Evolutionary conservation across 495 filamentous ascomycete species (phyloP).

Genomic region (Eremomyces bilateralis): DNA sequence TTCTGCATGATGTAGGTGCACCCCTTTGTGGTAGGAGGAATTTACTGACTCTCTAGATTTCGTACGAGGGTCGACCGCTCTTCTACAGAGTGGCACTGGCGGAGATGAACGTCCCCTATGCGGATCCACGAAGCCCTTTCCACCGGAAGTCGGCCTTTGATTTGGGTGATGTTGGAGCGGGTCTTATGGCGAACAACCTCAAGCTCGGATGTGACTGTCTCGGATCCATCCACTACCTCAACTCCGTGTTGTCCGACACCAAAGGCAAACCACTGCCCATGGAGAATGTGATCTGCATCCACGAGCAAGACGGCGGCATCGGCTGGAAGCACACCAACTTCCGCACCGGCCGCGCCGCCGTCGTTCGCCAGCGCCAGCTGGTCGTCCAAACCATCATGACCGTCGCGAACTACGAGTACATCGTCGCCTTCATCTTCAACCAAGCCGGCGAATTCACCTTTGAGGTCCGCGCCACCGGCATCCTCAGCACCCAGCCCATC

Average conservation of each 20-base stretch:
- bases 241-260: conserved; percentile 28
- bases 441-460: conserved; percentile 61
- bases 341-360: conserved; percentile 42
- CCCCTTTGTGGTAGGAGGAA: background rate
- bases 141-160: conserved; percentile 66
- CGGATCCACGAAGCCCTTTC: conserved; percentile 46
- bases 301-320: conserved; percentile 54
- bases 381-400: conserved; percentile 45
- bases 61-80: conserved; percentile 42
- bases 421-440: conserved; percentile 69
- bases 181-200: conserved; percentile 55
- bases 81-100: conserved; percentile 47
- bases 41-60: conserved; percentile 15
- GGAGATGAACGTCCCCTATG: conserved; percentile 68
- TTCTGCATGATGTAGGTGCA: conserved; percentile 33
- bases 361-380: conserved; percentile 46
- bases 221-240: conserved; percentile 56
- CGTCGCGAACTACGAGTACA: conserved; percentile 43
- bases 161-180: conserved; percentile 53
- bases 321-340: conserved; percentile 72
- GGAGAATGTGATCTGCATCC: conserved; percentile 59
- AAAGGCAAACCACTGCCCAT: conserved; percentile 36
- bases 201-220: conserved; percentile 29
- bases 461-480: conserved; percentile 65
- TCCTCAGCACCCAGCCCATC: conserved; percentile 66